A percentile compares a stretch with the other conserved stretches of the same genome.
Evolutionary conservation across 1,284 basidiomycete genomes (phyloP).

Genomic region (Sporisorium reilianum): DNA sequence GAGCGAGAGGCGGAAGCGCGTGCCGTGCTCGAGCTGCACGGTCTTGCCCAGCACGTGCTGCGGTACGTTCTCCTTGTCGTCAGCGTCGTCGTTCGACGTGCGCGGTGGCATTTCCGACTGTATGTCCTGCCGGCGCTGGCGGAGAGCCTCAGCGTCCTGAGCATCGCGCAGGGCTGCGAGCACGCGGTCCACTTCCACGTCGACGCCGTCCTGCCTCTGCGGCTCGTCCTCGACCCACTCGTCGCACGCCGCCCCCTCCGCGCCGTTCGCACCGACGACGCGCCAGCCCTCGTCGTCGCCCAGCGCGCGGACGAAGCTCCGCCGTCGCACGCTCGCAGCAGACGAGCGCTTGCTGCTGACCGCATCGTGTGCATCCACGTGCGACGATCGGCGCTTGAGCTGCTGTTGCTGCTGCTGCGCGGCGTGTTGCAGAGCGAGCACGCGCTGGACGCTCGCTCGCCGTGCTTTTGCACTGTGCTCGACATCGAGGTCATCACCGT

Average conservation of each 20-base stretch:
- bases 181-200: constrained; percentile 20
- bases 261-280: constrained; percentile 5
- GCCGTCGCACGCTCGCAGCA: constrained; percentile 1
- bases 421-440: constrained; percentile 25
- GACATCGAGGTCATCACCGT: background rate
- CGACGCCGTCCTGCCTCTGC: constrained; percentile 2
- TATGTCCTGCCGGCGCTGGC: background rate
- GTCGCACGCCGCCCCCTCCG: background rate
- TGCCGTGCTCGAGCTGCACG: background rate
- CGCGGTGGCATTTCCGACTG: background rate
- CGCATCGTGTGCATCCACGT: constrained; percentile 5
- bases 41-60: background rate
- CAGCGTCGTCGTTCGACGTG: background rate
- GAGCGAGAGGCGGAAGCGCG: constrained; percentile 14
- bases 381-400: constrained; percentile 22
- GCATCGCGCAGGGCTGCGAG: constrained; percentile 20
- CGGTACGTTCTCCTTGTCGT: constrained; percentile 7
- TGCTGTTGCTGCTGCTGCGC: constrained; percentile 18
- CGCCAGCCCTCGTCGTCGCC: constrained; percentile 27
- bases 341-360: constrained; percentile 27
- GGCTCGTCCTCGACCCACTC: constrained; percentile 20
- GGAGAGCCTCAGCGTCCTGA: constrained; percentile 12
- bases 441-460: constrained; percentile 37
- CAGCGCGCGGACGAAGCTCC: constrained; percentile 17
- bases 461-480: constrained; percentile 3